Evolutionary conservation across 805 yeast genomes (phyloP), one percentile per base, ranked within the genome.

Genomic region (Saturnispora kantuleensis): DNA sequence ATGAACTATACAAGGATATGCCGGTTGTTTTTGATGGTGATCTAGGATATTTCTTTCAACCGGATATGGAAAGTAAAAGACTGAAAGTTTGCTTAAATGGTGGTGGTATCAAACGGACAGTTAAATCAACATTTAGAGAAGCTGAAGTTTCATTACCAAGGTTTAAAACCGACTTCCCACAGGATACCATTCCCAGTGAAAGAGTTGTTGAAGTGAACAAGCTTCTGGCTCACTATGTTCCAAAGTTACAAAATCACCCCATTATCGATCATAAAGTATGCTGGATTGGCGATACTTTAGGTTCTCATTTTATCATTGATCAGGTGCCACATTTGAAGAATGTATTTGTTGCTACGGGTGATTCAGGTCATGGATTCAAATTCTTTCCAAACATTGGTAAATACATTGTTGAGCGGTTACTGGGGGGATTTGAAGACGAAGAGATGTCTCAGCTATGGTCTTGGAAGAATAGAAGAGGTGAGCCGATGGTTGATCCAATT

Each of bases 41-140:
- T 39, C 50, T 57, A 51, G 76, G 76, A 0, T 71, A 69, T 48
- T 68, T 68, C 50, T 71, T 71, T 55, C 74, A 74, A 5, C 77
- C 77, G 12, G 75, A 71, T 51, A 54, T 57, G 7, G 59, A 55
- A 2, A 63, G 66, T 0, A 59, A 50, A 17, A 50, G 57, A 10
- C 26, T 65, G 52, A 71, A 71, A 48, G 54, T 71, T 29, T 70
- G 70, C 4, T 46, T 66, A 10, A 63, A 64, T 4, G 64, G 56
- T 41, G 48, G 61, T 7, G 68, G 68, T 33, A 57, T 65, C 10
- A 52, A 53, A 4, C 45, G 55, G 31, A 39, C 40, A 33, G 49
- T 52, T 6, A 4, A 33, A 2, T 48, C 48, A 39, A 52, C 55
- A 4, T 50, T 51, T 35, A 26, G 18, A 0, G 26, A 48, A 3